A percentile compares a stretch with the other conserved stretches of the same genome.
Evolutionary conservation across 371 early-diverging fungal genomes (phyloP).

Genomic region (Caulochytrium protostelioides): DNA sequence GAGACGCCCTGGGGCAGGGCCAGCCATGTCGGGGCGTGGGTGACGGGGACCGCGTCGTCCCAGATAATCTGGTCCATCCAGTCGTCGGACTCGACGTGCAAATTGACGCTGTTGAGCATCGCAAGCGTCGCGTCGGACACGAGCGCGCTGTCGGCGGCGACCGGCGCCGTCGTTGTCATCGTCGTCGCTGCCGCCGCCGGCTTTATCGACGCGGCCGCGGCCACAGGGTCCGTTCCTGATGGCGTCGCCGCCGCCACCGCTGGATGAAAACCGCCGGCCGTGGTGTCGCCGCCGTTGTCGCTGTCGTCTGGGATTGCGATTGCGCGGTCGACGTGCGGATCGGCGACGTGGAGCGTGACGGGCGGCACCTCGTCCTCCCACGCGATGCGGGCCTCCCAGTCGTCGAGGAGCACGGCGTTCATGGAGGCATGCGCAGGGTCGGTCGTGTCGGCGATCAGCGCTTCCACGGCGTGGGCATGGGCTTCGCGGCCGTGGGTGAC

Average conservation of each 20-base stretch:
- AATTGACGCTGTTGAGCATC: slow-evolving; percentile 21
- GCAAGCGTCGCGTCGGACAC: not conserved
- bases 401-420: slow-evolving; percentile 38
- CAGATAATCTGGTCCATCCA: slow-evolving; percentile 16
- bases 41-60: slow-evolving; percentile 23
- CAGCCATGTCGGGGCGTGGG: slow-evolving; percentile 34
- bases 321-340: not conserved
- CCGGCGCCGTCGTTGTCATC: not conserved
- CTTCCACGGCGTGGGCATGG: slow-evolving; percentile 6
- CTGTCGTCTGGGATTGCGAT: slow-evolving; percentile 1
- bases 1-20: slow-evolving; percentile 55
- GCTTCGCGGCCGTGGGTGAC: slow-evolving; percentile 6
- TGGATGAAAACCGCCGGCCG: not conserved
- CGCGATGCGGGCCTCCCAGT: slow-evolving; percentile 62
- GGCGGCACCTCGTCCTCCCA: slow-evolving; percentile 56
- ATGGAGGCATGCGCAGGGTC: slow-evolving; percentile 20
- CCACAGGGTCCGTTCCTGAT: not conserved
- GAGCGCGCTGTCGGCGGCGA: not conserved
- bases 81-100: slow-evolving; percentile 33
- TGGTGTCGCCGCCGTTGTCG: not conserved
- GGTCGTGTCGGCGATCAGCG: slow-evolving; percentile 6
- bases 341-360: not conserved
- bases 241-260: not conserved
- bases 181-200: not conserved
- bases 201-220: slow-evolving; percentile 2